Evolutionary conservation across 805 yeast genomes (phyloP).

Genomic region (Dipodascopsis tothii): DNA sequence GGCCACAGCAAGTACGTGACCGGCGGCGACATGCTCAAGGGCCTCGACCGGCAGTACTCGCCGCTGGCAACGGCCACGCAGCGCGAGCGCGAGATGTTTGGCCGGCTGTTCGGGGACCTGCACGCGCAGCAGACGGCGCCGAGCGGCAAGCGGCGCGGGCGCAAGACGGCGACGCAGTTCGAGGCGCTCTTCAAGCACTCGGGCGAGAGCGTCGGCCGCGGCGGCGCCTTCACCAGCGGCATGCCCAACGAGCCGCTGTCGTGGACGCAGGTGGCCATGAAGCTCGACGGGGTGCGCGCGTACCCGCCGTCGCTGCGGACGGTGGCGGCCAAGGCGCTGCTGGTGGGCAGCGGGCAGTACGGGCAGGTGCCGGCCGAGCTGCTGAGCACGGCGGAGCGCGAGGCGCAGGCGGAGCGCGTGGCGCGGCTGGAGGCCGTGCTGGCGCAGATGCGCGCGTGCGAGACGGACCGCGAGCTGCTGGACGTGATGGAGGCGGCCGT

Average conservation of each 20-base stretch:
- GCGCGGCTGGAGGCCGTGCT: constrained; percentile 3
- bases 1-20: neutral
- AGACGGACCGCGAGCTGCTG: constrained; percentile 10
- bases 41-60: neutral
- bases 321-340: neutral
- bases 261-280: constrained; percentile 7
- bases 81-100: neutral
- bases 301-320: constrained; percentile 16
- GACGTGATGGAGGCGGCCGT: constrained; percentile 9
- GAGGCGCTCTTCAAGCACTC: neutral
- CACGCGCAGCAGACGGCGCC: neutral
- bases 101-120: neutral
- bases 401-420: constrained; percentile 12
- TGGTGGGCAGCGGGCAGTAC: neutral
- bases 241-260: constrained; percentile 8
- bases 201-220: neutral
- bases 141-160: neutral
- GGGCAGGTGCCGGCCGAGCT: neutral
- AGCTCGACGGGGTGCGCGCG: constrained; percentile 3
- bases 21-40: neutral
- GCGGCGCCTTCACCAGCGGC: neutral
- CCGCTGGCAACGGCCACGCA: neutral
- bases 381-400: neutral
- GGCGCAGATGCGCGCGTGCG: constrained; percentile 12
- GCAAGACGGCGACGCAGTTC: neutral